These are phyloP conservation scores for Petrea volubilis DNA, from an alignment of 257 asterid genomes.

Conservation along the genomic window DNA sequence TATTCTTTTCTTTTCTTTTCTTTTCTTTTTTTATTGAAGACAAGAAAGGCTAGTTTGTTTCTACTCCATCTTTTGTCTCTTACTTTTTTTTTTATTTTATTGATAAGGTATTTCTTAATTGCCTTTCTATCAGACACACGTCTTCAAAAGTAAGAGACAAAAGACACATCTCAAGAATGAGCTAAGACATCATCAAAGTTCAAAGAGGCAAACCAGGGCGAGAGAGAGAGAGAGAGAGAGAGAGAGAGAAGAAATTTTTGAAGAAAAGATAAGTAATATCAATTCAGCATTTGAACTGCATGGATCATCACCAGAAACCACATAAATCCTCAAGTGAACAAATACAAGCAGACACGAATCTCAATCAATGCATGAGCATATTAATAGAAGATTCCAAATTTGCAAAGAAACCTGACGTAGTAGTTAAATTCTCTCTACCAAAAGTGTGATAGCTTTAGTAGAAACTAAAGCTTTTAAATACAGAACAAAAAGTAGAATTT, in stretches of 20 bases:
- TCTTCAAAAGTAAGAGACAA: background rate
- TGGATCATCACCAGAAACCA: constrained; percentile 7
- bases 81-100: no score
- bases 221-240: no score
- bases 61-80: no score
- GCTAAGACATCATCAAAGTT: background rate
- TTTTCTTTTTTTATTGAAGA: no score
- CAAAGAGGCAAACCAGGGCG: no score
- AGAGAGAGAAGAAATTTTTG: background rate
- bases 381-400: background rate
- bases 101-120: no score
- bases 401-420: background rate
- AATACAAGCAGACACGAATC: background rate
- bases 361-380: background rate
- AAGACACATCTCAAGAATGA: background rate
- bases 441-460: background rate
- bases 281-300: background rate
- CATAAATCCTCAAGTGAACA: background rate
- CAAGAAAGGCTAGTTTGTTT: no score
- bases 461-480: background rate
- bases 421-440: background rate
- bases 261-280: background rate
- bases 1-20: background rate
- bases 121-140: background rate
- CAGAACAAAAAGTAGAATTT: background rate